Evolutionary conservation across 1,284 basidiomycete species (phyloP), one percentile per base, ranked within the genome.

Genomic region (Leccinum pseudoinsigne): DNA sequence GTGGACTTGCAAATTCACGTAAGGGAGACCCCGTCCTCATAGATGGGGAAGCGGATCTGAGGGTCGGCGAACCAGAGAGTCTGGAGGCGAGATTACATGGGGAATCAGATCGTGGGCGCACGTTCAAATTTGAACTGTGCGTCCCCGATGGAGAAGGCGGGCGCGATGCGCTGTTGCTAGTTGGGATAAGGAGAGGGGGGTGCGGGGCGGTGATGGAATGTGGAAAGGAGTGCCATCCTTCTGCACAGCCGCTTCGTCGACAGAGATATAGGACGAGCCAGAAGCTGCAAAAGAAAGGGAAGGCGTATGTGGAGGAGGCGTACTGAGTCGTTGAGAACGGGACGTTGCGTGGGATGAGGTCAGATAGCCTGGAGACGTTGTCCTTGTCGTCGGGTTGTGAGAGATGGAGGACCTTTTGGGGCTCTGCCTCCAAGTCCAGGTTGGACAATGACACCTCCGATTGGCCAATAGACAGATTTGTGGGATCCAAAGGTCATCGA

Each of bases 361-460:
- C 67, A 21, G 69, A 64, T 6, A 74, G 38, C 38, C 55, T 71
- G 26, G 65, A 50, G 21, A 67, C 61, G 54, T 53, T 55, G 5
- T 62, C 63, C 53, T 60, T 60, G 31, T 53, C 59, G 28, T 69
- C 60, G 2, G 63, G 21, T n/a, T 62, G 66, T 10, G 67, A 54
- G 0, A 66, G 63, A 31, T 62, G 60, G 9, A 75, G 34, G 28
- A 63, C 74, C 55, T 70, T 70, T 34, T 67, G 68, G n/a, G 72
- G 68, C 51, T 76, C 72, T 51, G 66, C 71, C 55, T 74, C 72
- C 38, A 76, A 34, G 38, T 73, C 74, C 6, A 74, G 26, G 55
- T 71, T 73, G 40, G 73, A 76, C 11, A 76, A 58, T 1, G 74
- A 74, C 42, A 76, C 74, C 57, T 76, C 74, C 16, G 73, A 73